Conservation (phyloP, 2,329 filamentous ascomycete species). For the Microcyclosporella mali region DNA sequence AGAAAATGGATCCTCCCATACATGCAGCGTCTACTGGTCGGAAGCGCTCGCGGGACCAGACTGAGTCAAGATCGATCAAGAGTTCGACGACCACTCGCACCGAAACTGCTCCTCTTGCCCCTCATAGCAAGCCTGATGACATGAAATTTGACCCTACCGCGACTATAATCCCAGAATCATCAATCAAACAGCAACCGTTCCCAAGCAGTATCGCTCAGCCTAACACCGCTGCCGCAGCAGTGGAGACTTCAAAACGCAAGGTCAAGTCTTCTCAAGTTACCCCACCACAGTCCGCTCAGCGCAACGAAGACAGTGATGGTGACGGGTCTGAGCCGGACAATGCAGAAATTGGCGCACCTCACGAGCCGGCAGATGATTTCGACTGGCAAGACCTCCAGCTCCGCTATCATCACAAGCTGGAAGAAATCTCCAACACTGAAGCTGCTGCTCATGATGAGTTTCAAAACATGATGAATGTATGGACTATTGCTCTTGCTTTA, state of each 20-base stretch:
- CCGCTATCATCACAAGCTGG: slow-evolving; percentile 61
- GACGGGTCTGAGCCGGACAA: slow-evolving; percentile 15
- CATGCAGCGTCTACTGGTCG: not conserved
- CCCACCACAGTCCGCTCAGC: slow-evolving; percentile 1
- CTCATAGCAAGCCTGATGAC: slow-evolving; percentile 2
- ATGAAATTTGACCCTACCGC: slow-evolving; percentile 4
- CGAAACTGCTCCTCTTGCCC: slow-evolving; percentile 3
- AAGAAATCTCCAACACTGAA: slow-evolving; percentile 58
- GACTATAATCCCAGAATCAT: not conserved
- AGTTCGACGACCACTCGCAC: not conserved
- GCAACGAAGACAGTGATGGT: slow-evolving; percentile 5
- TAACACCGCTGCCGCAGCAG: not conserved
- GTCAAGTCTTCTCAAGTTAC: not conserved
- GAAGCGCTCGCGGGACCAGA: slow-evolving; percentile 6
- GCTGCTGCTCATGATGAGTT: slow-evolving; percentile 37
- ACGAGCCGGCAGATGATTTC: slow-evolving; percentile 48
- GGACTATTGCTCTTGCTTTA: slow-evolving; percentile 8
- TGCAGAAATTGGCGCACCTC: slow-evolving; percentile 21
- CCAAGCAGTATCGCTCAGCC: slow-evolving; percentile 1
- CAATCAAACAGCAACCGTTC: not conserved
- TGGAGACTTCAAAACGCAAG: not conserved
- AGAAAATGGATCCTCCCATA: slow-evolving; percentile 3
- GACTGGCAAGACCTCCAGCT: slow-evolving; percentile 73
- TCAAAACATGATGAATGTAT: slow-evolving; percentile 54
- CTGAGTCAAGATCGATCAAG: not conserved